Conservation (phyloP, 108 stramenopile species). For the Skeletonema marinoi region DNA sequence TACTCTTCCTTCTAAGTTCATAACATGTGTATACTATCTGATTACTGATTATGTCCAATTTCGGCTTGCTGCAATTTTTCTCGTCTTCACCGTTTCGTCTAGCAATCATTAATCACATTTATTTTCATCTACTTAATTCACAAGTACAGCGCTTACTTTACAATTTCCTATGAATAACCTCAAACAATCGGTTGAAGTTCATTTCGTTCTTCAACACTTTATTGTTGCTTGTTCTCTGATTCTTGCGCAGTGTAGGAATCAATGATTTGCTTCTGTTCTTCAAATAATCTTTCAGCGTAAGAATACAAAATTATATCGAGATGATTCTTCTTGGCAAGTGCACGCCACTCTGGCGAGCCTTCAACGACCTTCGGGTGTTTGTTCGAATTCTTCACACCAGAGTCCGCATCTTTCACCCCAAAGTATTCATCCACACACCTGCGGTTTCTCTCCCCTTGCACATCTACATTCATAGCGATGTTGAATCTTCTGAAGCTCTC, state of each 20-base stretch:
- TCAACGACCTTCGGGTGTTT: constrained; percentile 24
- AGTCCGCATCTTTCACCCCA: not conserved
- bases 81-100: too few relatives aligned
- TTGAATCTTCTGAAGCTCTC: constrained; percentile 49
- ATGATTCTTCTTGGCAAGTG: constrained; percentile 30
- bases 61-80: too few relatives aligned
- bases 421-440: constrained; percentile 36
- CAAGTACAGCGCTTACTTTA: too few relatives aligned
- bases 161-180: not conserved
- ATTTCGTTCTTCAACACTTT: not conserved
- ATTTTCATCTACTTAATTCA: too few relatives aligned
- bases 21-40: too few relatives aligned
- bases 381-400: constrained; percentile 22
- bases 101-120: too few relatives aligned
- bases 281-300: constrained; percentile 39
- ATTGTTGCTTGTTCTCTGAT: not conserved
- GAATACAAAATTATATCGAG: constrained; percentile 45
- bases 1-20: too few relatives aligned
- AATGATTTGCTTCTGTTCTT: constrained; percentile 45
- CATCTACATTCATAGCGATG: constrained; percentile 37
- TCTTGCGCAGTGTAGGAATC: constrained; percentile 6
- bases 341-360: constrained; percentile 27
- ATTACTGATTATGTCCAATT: too few relatives aligned
- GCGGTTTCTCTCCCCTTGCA: constrained; percentile 1
- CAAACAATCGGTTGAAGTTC: not conserved